These are phyloP conservation scores for Adansonia grandidieri DNA, from an alignment of 441 rosid genomes.

Conservation along the genomic window DNA sequence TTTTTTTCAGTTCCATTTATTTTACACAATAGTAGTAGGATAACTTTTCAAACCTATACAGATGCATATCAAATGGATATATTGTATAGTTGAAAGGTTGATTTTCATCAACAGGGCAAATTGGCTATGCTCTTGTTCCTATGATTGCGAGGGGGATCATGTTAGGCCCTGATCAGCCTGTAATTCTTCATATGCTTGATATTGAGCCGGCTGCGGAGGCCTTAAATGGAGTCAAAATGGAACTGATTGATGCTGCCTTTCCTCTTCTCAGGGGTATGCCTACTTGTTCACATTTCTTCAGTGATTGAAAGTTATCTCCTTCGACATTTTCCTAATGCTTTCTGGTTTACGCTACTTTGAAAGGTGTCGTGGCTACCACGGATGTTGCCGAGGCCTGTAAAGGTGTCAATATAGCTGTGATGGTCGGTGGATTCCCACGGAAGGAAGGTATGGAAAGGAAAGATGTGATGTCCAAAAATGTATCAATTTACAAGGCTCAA, in stretches of 20 bases:
- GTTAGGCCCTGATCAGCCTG: conserved; percentile 83
- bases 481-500: conserved; percentile 66
- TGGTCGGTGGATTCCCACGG: conserved; percentile 65
- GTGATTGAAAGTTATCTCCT: not conserved
- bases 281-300: not conserved
- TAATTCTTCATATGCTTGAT: conserved; percentile 84
- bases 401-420: conserved; percentile 54
- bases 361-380: conserved; percentile 61
- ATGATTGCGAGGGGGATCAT: conserved; percentile 82
- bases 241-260: conserved; percentile 74
- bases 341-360: not conserved
- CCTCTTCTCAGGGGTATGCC: conserved; percentile 71
- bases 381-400: conserved; percentile 61
- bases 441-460: conserved; percentile 71
- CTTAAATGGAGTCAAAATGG: conserved; percentile 78
- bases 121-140: conserved; percentile 85
- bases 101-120: conserved; percentile 62
- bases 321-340: not conserved
- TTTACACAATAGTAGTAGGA: not conserved
- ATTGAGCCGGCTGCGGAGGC: conserved; percentile 65
- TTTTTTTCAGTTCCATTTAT: no score
- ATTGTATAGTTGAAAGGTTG: conserved; percentile 1
- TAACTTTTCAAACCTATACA: not conserved
- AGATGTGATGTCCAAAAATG: conserved; percentile 61
- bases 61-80: not conserved